These are phyloP conservation scores for Paraphysoderma sedebokerense DNA, from an alignment of 371 early-diverging fungal species.

Conservation along the genomic window DNA sequence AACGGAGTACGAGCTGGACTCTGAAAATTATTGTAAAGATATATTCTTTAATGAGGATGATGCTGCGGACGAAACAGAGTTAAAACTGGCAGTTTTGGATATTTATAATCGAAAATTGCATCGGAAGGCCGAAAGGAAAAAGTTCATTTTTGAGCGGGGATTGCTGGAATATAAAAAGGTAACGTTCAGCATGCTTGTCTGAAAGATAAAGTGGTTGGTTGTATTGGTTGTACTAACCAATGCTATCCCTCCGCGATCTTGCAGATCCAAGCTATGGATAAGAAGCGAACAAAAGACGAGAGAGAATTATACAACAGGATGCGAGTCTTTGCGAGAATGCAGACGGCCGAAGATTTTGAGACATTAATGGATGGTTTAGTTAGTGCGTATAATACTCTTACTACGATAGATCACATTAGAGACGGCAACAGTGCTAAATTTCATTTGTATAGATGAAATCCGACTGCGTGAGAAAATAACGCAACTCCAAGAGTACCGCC, in stretches of 20 bases:
- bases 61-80: slow-evolving; percentile 65
- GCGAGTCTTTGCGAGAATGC: slow-evolving; percentile 77
- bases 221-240: neutral
- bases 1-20: slow-evolving; percentile 89
- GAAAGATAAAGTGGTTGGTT: neutral
- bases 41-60: slow-evolving; percentile 80
- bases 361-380: slow-evolving; percentile 60
- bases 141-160: slow-evolving; percentile 68
- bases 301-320: slow-evolving; percentile 54
- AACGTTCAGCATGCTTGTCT: neutral
- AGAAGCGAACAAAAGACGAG: slow-evolving; percentile 67
- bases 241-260: neutral
- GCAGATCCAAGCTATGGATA: slow-evolving; percentile 50
- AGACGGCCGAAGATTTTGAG: slow-evolving; percentile 67
- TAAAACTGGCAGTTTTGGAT: slow-evolving; percentile 80
- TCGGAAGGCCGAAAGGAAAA: slow-evolving; percentile 65
- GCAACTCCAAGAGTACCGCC: slow-evolving; percentile 77
- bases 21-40: slow-evolving; percentile 73
- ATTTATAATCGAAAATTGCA: slow-evolving; percentile 81
- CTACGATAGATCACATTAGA: neutral
- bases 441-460: slow-evolving; percentile 31
- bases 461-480: slow-evolving; percentile 53
- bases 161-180: slow-evolving; percentile 68
- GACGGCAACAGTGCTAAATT: neutral
- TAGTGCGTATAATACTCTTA: slow-evolving; percentile 13